Base-by-base conservation (phyloP, 495 filamentous ascomycete genomes). In the Xylaria venustula region DNA sequence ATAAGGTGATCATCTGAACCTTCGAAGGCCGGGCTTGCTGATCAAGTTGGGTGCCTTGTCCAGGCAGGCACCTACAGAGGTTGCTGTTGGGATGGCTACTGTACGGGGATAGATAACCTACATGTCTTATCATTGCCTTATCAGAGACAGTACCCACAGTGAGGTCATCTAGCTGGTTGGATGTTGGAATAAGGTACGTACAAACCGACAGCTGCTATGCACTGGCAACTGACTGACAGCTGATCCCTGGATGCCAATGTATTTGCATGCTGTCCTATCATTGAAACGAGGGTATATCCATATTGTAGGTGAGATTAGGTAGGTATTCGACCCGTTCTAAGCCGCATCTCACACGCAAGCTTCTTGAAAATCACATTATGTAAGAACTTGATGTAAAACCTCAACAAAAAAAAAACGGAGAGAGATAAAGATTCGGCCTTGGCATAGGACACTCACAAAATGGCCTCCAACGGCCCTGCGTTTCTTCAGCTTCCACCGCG, bases 161-260 rank as follows among this genome's bases (percentile, higher is more conserved):
- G 65, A 65, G 65, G 65, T 64, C 65, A 67, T 64, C 53, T 42
- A n/a, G n/a, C n/a, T n/a, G n/a, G n/a, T n/a, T n/a, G n/a, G n/a
- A n/a, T n/a, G n/a, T n/a, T n/a, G n/a, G n/a, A 14, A 48, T 3
- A n/a, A 14, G 45, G 37, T 40, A 40, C 30, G 5, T 34, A 34
- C 30, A 5, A n/a, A n/a, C n/a, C n/a, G n/a, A n/a, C n/a, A n/a
- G n/a, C n/a, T n/a, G n/a, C n/a, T n/a, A n/a, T n/a, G n/a, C n/a
- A n/a, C n/a, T n/a, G n/a, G n/a, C n/a, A n/a, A n/a, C n/a, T n/a
- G n/a, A n/a, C n/a, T n/a, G n/a, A n/a, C 30, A 34, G 30, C 30
- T 11, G 30, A 5, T 5, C 30, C 30, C 11, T 34, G 11, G 30
- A 4, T 34, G 30, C 5, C 11, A 34, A 4, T 34, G 4, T 34